Evolutionary conservation across 2,329 filamentous ascomycete genomes (phyloP), one percentile per base, ranked within the genome.

Genomic region (Myotisia sp.): DNA sequence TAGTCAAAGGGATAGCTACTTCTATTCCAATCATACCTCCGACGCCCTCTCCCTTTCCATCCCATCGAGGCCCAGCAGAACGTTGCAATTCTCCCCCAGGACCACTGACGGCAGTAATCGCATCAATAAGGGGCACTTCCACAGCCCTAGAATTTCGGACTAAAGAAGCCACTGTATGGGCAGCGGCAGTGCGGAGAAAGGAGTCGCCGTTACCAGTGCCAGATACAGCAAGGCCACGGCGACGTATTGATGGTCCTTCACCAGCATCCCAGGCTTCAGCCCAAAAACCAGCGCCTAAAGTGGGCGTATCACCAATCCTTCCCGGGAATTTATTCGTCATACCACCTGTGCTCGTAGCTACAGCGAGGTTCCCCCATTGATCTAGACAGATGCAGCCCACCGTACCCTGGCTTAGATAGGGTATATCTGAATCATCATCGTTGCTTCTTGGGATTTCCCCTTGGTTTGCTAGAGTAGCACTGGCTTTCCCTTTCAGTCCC

Each of bases 141-240:
- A 62, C 37, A 0, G 49, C 40, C 1, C 43, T 29, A 1, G 62
- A 58, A 56, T 80, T 90, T 8, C 78, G 69, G 12, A 77, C 75
- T 44, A 86, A 77, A 1, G 82, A 74, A 2, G 73, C 78, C 0
- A 77, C 74, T 0, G 80, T 86, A 20, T 80, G 72, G 0, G 70
- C 72, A 1, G 84, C 84, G 9, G 67, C 70, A 2, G 74, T 62
- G 3, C 83, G 74, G 10, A 92, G 65, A 53, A 92, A 93, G 0
- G 80, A 83, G 56, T 93, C 85, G 0, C 86, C 85, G 46, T 93
- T 92, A 0, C 85, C 86, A 0, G 84, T 87, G 1, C 82, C 80
- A 0, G 80, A 87, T 6, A 83, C 61, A 0, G 68, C 81, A 50
- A 71, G 52, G 3, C 60, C 61, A 31, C 58, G 54, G 41, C 49